Evolutionary conservation across 257 asterid species (phyloP), one percentile per base, ranked within the genome.

Genomic region (Nicotiana noctiflora): DNA sequence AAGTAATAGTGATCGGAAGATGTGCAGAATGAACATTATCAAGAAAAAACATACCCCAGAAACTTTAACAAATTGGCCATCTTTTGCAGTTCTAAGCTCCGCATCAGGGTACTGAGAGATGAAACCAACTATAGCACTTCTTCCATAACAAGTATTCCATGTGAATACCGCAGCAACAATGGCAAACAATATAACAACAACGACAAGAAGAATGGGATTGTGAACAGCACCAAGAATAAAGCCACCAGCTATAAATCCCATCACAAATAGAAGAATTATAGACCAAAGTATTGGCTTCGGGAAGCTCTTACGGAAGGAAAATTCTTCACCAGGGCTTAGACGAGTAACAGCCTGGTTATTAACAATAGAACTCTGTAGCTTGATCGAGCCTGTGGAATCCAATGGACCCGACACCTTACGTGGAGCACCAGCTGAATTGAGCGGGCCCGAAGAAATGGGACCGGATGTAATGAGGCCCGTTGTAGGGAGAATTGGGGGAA

Each of bases 221-320:
- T 86, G 95, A 79, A 94, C 94, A 3, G 97, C 97, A 59, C 89
- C 98, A 75, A 89, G 89, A 79, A 94, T 94, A 87, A 92, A 92
- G 12, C 93, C 92, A 75, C 98, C 98, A 61, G 98, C 94, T 77
- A 94, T 94, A 85, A 94, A 90, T 31, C 98, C 98, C 97, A 94
- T 90, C 80, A 90, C 86, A 52, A 92, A 91, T 62, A 94, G 89
- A 88, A 94, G 83, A 84, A 94, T 81, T 82, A 91, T 87, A 6
- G 95, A 92, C 97, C 95, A 94, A n/a, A 92, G 64, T 63, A 91
- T 86, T 12, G 92, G 85, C 83, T 81, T 91, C 1, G 97, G 97
- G 80, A 94, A 83, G 88, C 88, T 94, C 89, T 85, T 87, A 53
- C 84, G 89, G 84, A 91, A 89, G 74, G 96, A 92, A 84, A 84